These are phyloP conservation scores for Lolium perenne DNA, from an alignment of 176 grass and related monocot species.

Conservation along the genomic window DNA sequence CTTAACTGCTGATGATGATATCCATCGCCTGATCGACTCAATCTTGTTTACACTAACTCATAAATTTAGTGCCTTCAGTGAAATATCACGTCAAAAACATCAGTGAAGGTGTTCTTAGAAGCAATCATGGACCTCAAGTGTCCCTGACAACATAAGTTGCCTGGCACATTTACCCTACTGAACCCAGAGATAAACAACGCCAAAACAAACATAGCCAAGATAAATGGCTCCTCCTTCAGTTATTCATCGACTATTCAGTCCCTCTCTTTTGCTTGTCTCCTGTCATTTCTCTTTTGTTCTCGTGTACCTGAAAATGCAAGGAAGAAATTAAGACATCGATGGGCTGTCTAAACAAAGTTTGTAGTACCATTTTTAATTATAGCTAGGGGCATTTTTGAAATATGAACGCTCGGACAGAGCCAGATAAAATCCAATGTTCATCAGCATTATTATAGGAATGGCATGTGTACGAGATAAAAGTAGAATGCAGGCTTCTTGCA, in stretches of 20 bases:
- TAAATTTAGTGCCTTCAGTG: not conserved
- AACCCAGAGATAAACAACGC: not conserved
- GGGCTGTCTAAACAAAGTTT: not conserved
- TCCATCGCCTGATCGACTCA: too few relatives aligned
- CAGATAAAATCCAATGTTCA: not conserved
- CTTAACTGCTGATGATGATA: too few relatives aligned
- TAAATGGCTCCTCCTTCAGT: not conserved
- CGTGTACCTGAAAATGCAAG: slow-evolving; percentile 51
- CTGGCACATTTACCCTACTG: not conserved
- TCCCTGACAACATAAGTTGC: not conserved
- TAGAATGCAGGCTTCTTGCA: not conserved
- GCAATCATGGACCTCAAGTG: not conserved
- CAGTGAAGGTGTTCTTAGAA: not conserved
- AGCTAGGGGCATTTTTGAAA: not conserved
- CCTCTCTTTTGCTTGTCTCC: slow-evolving; percentile 65
- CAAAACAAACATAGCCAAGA: not conserved
- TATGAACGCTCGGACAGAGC: not conserved
- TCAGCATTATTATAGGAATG: not conserved
- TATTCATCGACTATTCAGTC: not conserved
- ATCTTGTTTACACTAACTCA: not conserved
- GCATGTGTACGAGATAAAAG: not conserved
- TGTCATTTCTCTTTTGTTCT: slow-evolving; percentile 72
- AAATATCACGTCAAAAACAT: not conserved
- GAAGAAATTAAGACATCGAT: not conserved
- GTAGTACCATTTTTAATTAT: not conserved